phyloP scores from a whole-genome alignment of 805 yeast species.

The Babjeviella inositovora region DNA sequence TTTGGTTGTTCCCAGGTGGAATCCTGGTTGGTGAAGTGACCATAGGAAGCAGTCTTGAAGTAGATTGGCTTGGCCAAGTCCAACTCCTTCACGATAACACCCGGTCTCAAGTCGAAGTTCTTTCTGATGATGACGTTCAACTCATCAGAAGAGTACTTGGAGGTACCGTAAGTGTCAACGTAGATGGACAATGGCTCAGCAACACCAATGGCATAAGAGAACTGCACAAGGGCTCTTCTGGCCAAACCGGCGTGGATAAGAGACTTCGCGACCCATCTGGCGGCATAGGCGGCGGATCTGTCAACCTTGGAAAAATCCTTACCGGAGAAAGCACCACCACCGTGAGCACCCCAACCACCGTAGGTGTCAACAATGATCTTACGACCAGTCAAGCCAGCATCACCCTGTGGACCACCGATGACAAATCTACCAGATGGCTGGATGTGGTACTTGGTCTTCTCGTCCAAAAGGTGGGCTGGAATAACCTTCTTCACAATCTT shows the following conservation, averaged over 20 bases:
- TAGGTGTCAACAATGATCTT: conserved; percentile 98
- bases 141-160: conserved; percentile 76
- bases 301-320: conserved; percentile 99
- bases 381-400: conserved; percentile 99
- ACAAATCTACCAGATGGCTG: conserved; percentile 99
- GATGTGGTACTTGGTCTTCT: conserved; percentile 90
- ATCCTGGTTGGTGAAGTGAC: conserved; percentile 98
- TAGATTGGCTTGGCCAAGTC: conserved; percentile 98
- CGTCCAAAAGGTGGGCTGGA: conserved; percentile 83
- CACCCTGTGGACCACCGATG: conserved; percentile 99
- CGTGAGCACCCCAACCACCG: conserved; percentile 99
- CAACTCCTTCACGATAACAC: conserved; percentile 92
- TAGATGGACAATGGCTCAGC: conserved; percentile 97
- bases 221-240: conserved; percentile 94
- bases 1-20: conserved; percentile 98
- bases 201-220: conserved; percentile 99
- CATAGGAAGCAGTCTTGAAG: conserved; percentile 97
- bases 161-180: conserved; percentile 97
- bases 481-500: conserved; percentile 86
- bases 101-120: conserved; percentile 98
- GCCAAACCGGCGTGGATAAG: conserved; percentile 89
- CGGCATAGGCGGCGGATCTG: conserved; percentile 99
- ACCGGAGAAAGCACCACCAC: conserved; percentile 99
- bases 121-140: conserved; percentile 81
- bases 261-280: conserved; percentile 99